phyloP scores from a whole-genome alignment of 192 early-diverging fungal genomes.

The Rhizophagus clarus region DNA sequence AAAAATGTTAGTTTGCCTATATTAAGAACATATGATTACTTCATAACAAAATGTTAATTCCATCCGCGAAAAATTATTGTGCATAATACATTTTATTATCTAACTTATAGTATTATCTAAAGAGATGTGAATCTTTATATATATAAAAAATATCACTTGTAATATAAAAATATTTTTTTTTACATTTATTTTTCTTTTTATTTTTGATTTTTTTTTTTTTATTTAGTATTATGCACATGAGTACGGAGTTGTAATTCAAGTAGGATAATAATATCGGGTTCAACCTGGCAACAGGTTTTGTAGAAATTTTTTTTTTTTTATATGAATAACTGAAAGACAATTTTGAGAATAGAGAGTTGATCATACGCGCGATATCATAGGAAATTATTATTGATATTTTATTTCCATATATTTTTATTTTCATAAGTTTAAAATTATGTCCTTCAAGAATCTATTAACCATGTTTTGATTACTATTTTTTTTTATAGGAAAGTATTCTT shows the following conservation, averaged over 20 bases:
- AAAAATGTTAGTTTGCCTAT: not conserved
- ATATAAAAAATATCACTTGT: not conserved
- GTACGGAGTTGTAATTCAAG: not conserved
- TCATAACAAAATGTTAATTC: not conserved
- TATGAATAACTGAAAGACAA: not conserved
- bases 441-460: no score
- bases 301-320: not conserved
- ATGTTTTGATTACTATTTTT: no score
- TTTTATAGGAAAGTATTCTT: no score
- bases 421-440: no score
- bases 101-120: not conserved
- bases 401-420: not conserved
- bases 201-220: not conserved
- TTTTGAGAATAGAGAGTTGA: not conserved
- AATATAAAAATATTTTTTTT: not conserved
- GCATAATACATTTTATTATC: not conserved
- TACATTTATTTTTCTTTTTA: not conserved
- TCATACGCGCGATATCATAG: not conserved
- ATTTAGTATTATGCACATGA: not conserved
- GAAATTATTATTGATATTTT: not conserved
- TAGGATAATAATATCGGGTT: not conserved
- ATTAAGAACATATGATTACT: not conserved
- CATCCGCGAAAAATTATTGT: not conserved
- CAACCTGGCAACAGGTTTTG: not conserved
- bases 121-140: not conserved